phyloP scores from a whole-genome alignment of 2,329 filamentous ascomycete species.

The Xylaria sp. region DNA sequence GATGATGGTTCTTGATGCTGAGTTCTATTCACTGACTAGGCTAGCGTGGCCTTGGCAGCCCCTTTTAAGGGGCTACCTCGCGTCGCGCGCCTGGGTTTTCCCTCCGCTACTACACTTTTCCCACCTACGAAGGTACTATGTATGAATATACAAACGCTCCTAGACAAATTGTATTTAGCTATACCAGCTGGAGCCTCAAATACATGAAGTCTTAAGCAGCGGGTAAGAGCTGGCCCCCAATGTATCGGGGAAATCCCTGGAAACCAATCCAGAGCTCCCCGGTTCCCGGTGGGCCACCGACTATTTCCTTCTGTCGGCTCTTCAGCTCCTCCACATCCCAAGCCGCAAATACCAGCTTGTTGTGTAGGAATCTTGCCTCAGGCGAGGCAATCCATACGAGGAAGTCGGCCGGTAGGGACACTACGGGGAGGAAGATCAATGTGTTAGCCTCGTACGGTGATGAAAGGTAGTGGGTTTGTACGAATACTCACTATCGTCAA shows the following conservation, averaged over 20 bases:
- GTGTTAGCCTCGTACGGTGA: not conserved
- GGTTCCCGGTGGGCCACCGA: slow-evolving; percentile 27
- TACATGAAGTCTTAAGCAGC: not conserved
- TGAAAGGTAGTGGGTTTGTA: not conserved
- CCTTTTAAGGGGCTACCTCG: too few species aligned
- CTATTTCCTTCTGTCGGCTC: slow-evolving; percentile 27
- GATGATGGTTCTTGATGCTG: too few species aligned
- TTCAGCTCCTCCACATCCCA: slow-evolving; percentile 36
- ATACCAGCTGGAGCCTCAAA: not conserved
- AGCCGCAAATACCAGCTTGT: slow-evolving; percentile 32
- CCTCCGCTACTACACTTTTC: too few species aligned
- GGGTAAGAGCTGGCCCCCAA: slow-evolving; percentile 24
- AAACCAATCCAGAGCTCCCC: slow-evolving; percentile 32
- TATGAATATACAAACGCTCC: too few species aligned
- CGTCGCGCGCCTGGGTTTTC: too few species aligned
- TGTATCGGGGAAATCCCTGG: slow-evolving; percentile 27
- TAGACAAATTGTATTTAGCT: too few species aligned
- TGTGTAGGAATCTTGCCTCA: slow-evolving; percentile 27
- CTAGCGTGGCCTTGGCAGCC: too few species aligned
- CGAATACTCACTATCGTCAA: slow-evolving; percentile 40
- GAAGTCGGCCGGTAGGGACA: slow-evolving; percentile 31
- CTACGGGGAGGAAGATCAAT: not conserved
- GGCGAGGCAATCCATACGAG: slow-evolving; percentile 33
- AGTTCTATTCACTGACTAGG: too few species aligned
- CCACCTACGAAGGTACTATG: too few species aligned